A percentile compares a stretch with the other conserved stretches of the same genome.
Conservation (phyloP, 768 basidiomycete genomes). For the Udeniomyces megalosporus region DNA sequence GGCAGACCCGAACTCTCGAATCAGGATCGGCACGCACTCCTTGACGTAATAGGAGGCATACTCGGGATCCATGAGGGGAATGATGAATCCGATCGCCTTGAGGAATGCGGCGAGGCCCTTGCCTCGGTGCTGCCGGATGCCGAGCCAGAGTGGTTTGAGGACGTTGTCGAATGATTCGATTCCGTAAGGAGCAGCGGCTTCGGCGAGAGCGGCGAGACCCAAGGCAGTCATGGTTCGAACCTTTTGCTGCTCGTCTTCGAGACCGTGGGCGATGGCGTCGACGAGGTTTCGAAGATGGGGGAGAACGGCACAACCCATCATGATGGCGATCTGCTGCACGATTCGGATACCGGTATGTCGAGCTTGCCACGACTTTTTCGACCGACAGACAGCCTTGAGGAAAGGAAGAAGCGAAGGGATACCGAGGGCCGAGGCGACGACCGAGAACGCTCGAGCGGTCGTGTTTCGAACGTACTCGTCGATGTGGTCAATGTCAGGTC, state of each 20-base stretch:
- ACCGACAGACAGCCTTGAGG: conserved; percentile 93
- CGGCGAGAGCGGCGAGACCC: conserved; percentile 80
- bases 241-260: conserved; percentile 89
- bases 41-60: conserved; percentile 98
- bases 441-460: conserved; percentile 90
- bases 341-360: conserved; percentile 98
- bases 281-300: conserved; percentile 94
- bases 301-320: conserved; percentile 98
- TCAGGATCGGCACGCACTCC: conserved; percentile 41
- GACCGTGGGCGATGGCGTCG: conserved; percentile 82
- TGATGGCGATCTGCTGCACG: conserved; percentile 97
- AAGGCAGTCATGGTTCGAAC: conserved; percentile 92
- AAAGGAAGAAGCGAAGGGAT: conserved; percentile 95
- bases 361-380: conserved; percentile 99
- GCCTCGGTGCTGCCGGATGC: conserved; percentile 85
- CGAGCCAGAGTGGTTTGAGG: conserved; percentile 81
- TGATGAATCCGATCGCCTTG: conserved; percentile 98
- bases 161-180: conserved; percentile 99
- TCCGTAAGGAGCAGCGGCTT: conserved; percentile 94
- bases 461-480: conserved; percentile 99
- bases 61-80: conserved; percentile 98
- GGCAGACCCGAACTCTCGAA: conserved; percentile 92
- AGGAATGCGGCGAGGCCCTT: conserved; percentile 89
- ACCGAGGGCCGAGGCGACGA: conserved; percentile 94
- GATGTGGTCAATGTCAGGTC: conserved; percentile 97